These are phyloP conservation scores for Nakaseomyces delphensis DNA, from an alignment of 1,139 yeast genomes.

Conservation along the genomic window DNA sequence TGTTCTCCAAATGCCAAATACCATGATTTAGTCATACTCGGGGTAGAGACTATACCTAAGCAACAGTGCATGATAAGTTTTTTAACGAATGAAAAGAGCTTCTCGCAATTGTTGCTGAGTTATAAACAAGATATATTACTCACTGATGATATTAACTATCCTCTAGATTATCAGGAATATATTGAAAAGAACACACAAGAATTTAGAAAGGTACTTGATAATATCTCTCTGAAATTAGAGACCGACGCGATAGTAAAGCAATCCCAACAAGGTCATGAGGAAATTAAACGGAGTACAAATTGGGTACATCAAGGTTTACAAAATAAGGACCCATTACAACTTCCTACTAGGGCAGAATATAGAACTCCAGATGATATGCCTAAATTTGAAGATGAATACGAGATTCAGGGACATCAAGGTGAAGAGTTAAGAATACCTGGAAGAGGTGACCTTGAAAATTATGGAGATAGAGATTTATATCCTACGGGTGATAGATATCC, in stretches of 20 bases:
- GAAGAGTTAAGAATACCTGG: not conserved
- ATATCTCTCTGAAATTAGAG: not conserved
- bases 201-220: not conserved
- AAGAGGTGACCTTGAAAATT: slow-evolving; percentile 14
- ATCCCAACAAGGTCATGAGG: not conserved
- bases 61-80: slow-evolving; percentile 4
- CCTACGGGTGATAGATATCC: slow-evolving; percentile 35
- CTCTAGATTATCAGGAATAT: slow-evolving; percentile 10
- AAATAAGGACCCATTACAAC: not conserved
- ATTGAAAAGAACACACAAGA: not conserved
- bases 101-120: slow-evolving; percentile 7
- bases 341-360: not conserved
- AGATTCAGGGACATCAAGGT: slow-evolving; percentile 25
- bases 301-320: not conserved
- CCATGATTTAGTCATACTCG: not conserved
- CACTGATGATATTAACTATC: slow-evolving; percentile 6
- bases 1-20: not conserved
- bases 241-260: not conserved
- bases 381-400: slow-evolving; percentile 51
- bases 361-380: slow-evolving; percentile 36
- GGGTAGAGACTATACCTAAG: not conserved
- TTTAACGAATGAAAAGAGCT: not conserved
- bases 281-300: not conserved
- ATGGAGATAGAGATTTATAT: slow-evolving; percentile 36
- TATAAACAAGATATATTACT: slow-evolving; percentile 11